Evolutionary conservation across 1,284 basidiomycete species (phyloP).

Genomic region (Coniophora puteana): DNA sequence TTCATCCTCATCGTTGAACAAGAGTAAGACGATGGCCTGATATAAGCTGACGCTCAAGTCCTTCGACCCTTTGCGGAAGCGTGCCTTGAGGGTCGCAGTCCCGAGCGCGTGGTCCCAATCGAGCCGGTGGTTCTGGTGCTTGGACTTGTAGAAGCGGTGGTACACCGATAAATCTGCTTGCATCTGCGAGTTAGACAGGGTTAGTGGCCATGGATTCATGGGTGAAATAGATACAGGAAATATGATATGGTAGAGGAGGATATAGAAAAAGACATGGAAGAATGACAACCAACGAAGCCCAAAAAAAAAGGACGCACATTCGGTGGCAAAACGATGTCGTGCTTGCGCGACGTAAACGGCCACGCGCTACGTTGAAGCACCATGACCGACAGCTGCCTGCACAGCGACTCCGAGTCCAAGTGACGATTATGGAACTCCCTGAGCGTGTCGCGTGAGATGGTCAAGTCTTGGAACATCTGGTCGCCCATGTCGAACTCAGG

Average conservation of each 20-base stretch:
- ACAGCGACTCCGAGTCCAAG: constrained; percentile 25
- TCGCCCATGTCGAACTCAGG: constrained; percentile 86
- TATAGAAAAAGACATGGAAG: background rate
- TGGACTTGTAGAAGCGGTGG: constrained; percentile 66
- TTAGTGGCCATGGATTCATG: background rate
- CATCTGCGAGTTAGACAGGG: constrained; percentile 48
- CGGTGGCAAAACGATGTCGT: constrained; percentile 48
- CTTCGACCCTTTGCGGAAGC: constrained; percentile 72
- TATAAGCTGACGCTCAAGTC: constrained; percentile 91
- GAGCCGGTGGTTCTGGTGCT: constrained; percentile 71
- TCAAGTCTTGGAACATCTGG: constrained; percentile 87
- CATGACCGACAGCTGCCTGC: constrained; percentile 59
- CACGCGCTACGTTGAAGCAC: constrained; percentile 74
- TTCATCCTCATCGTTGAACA: constrained; percentile 77
- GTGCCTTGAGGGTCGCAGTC: constrained; percentile 67
- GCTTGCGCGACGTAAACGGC: constrained; percentile 61
- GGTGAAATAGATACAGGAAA: background rate
- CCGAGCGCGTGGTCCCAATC: constrained; percentile 84
- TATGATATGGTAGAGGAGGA: too few relatives aligned
- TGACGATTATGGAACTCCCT: constrained; percentile 48
- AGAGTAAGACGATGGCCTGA: constrained; percentile 83
- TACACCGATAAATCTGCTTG: constrained; percentile 63
- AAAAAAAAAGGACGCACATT: constrained; percentile 36
- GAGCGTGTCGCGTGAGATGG: constrained; percentile 69
- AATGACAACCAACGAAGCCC: too few relatives aligned